Evolutionary conservation across 129 eudicot genomes (phyloP), one percentile per base, ranked within the genome.

Genomic region (Escallonia herrerae): DNA sequence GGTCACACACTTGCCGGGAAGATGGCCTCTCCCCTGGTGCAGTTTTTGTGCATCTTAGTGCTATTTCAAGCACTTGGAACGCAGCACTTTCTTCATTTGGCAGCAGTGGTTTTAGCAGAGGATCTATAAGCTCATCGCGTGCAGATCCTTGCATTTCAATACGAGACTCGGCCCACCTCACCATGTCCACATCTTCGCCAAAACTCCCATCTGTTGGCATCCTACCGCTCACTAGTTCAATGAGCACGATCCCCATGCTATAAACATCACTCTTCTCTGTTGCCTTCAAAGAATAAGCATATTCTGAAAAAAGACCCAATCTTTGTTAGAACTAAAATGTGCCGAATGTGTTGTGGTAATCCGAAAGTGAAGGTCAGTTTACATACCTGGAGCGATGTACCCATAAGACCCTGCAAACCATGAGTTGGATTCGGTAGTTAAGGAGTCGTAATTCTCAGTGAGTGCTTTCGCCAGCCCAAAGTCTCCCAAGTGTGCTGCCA

Each of bases 401-500:
- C 98, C 98, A 6, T 83, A 93, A 8, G 98, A 93, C 50, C 98
- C 98, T 40, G 96, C 98, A 67, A 88, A 83, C 81, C 87, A 85
- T 58, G 80, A 58, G 75, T 80, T 80, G 2, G 98, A 89, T 62
- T 86, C 93, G 9, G 86, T 93, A 14, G 94, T 66, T 40, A 77
- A 5, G 3, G 96, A 85, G 48, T 88, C 91, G 2, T 64, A 76
- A 43, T 71, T 72, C 57, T 76, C 85, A 0, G 81, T 71, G 39
- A 87, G 57, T 12, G 88, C 84, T 64, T 93, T 93, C n/a, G 98
- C 98, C 59, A 93, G 84, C 15, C 98, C 98, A 14, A 93, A 93
- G 78, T 93, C 98, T 40, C 98, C 98, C 81, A 93, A 69, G 75
- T 86, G 98, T 5, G 98, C 91, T 62, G 85, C 95, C 96, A 93